Conservation (phyloP, 2,329 filamentous ascomycete genomes). For the Helotiales sp. region DNA sequence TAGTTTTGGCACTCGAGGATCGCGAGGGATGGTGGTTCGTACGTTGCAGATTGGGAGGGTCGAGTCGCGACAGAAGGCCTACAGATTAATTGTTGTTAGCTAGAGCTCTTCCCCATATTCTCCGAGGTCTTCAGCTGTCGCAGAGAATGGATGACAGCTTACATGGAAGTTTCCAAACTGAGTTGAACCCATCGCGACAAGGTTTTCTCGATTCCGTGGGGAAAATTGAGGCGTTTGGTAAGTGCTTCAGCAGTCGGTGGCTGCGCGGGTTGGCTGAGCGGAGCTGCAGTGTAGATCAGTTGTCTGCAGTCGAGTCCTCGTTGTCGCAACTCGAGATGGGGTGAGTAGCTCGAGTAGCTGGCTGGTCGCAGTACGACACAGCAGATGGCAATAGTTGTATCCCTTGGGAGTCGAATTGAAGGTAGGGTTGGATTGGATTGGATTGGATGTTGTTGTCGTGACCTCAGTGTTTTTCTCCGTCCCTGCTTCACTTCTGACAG, state of each 20-base stretch:
- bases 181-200: slow-evolving; percentile 31
- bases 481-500: slow-evolving; percentile 6
- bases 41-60: slow-evolving; percentile 86
- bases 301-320: neutral
- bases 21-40: slow-evolving; percentile 48
- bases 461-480: neutral
- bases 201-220: neutral
- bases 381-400: neutral
- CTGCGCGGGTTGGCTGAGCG: slow-evolving; percentile 12
- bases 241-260: slow-evolving; percentile 7
- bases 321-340: slow-evolving; percentile 8
- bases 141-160: slow-evolving; percentile 21
- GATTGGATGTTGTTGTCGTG: neutral
- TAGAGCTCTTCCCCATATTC: neutral
- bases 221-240: slow-evolving; percentile 3
- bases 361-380: slow-evolving; percentile 4
- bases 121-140: slow-evolving; percentile 19
- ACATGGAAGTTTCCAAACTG: slow-evolving; percentile 65
- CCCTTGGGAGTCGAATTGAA: neutral
- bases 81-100: slow-evolving; percentile 34
- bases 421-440: neutral
- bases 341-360: no score
- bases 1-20: slow-evolving; percentile 21
- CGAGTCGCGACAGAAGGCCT: slow-evolving; percentile 85
- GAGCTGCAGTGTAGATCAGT: slow-evolving; percentile 13